phyloP scores from a whole-genome alignment of 2,329 filamentous ascomycete species.

The Hymenoscyphus infarciens region DNA sequence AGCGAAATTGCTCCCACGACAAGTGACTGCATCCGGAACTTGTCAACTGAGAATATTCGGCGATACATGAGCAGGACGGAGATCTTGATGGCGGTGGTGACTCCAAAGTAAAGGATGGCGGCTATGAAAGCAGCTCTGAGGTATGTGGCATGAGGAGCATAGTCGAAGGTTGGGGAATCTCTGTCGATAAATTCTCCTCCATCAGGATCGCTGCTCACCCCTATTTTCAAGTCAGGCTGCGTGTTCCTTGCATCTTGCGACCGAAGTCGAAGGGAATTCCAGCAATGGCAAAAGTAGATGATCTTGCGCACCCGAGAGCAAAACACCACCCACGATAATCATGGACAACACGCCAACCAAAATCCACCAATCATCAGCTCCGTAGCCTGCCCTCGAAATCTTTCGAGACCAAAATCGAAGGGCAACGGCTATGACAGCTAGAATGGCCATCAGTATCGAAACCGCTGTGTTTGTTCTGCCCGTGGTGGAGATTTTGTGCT shows the following conservation, averaged over 20 bases:
- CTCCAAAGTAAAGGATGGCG: constrained; percentile 4
- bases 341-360: background rate
- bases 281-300: background rate
- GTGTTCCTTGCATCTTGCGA: background rate
- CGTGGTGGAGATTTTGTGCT: background rate
- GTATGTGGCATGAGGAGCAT: constrained; percentile 1
- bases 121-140: background rate
- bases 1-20: background rate
- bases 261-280: background rate
- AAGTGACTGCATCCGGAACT: background rate
- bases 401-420: constrained; percentile 14
- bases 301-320: constrained; percentile 2
- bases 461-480: background rate
- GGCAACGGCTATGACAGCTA: constrained; percentile 11
- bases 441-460: background rate
- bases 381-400: constrained; percentile 11
- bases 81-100: constrained; percentile 5
- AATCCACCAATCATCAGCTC: constrained; percentile 18
- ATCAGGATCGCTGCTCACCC: background rate
- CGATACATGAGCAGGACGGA: constrained; percentile 11
- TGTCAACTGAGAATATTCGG: constrained; percentile 1
- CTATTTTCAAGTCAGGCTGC: background rate
- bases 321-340: background rate
- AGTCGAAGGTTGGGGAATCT: constrained; percentile 5
- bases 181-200: constrained; percentile 2